Percentiles rank a stretch among this genome's conserved stretches.
Evolutionary conservation across 371 early-diverging fungal species (phyloP).

Genomic region (Circinella minor): DNA sequence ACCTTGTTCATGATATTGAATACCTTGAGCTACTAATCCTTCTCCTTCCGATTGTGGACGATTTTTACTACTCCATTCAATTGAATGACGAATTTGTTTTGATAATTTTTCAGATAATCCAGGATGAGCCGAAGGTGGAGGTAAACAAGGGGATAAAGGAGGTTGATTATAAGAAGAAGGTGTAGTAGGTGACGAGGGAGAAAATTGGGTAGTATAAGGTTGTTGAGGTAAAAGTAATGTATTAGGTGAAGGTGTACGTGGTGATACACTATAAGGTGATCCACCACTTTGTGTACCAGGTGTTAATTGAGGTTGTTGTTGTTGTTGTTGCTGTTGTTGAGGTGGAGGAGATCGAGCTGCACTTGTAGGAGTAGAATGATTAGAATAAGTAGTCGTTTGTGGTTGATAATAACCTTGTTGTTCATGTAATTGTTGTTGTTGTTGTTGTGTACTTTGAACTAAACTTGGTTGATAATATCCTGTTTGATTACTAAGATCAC

Average conservation of each 20-base stretch:
- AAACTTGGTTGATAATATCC: not conserved
- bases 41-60: constrained; percentile 20
- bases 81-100: constrained; percentile 4
- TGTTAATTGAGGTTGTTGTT: constrained; percentile 12
- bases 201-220: constrained; percentile 1
- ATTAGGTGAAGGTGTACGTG: constrained; percentile 28
- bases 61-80: not conserved
- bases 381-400: not conserved
- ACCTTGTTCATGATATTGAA: constrained; percentile 68
- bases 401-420: not conserved
- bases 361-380: too few species aligned
- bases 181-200: constrained; percentile 1
- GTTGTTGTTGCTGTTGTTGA: too few species aligned
- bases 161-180: not conserved
- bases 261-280: constrained; percentile 10
- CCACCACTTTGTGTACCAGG: constrained; percentile 4
- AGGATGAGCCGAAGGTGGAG: constrained; percentile 16
- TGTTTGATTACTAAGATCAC: not conserved
- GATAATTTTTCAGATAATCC: constrained; percentile 8
- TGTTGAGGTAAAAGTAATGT: constrained; percentile 21
- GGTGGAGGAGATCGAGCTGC: too few species aligned
- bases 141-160: constrained; percentile 15
- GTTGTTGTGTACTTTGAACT: not conserved
- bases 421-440: too few species aligned
- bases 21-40: constrained; percentile 32